phyloP scores from a whole-genome alignment of 1,284 basidiomycete species.

The Vanrija sp. region DNA sequence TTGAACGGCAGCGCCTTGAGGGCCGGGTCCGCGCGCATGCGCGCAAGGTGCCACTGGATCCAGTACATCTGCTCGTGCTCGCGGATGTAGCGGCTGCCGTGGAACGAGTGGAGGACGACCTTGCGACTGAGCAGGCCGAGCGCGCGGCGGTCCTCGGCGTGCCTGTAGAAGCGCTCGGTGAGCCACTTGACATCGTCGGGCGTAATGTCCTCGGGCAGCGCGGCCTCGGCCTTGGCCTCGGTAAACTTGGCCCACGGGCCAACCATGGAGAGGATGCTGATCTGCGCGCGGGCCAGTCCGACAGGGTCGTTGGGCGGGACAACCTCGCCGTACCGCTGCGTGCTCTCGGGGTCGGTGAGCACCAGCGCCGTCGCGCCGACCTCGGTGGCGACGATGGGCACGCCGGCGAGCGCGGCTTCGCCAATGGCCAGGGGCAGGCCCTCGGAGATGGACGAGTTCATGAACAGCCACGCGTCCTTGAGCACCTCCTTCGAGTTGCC shows the following conservation, averaged over 20 bases:
- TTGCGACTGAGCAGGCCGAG: conserved; percentile 11
- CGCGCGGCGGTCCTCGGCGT: conserved; percentile 8
- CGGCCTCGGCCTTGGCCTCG: background rate
- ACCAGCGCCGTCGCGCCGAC: conserved; percentile 12
- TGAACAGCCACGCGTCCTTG: conserved; percentile 15
- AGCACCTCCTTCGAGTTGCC: conserved; percentile 14
- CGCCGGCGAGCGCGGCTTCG: conserved; percentile 11
- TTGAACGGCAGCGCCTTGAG: conserved; percentile 6
- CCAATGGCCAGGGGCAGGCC: conserved; percentile 12
- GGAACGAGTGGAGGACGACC: conserved; percentile 9
- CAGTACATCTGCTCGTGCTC: conserved; percentile 18
- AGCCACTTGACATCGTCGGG: conserved; percentile 9
- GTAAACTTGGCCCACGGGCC: conserved; percentile 12
- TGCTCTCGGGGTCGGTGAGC: conserved; percentile 8
- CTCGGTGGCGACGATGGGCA: conserved; percentile 17
- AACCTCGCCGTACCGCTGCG: conserved; percentile 11
- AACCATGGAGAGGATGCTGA: conserved; percentile 9
- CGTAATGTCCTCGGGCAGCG: conserved; percentile 8
- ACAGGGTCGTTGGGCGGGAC: conserved; percentile 11
- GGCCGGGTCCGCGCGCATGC: conserved; percentile 4
- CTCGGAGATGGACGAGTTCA: conserved; percentile 15
- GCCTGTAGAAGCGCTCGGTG: conserved; percentile 10
- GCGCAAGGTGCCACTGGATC: conserved; percentile 12
- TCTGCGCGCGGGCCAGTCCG: conserved; percentile 10
- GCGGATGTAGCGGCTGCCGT: conserved; percentile 10